Evolutionary conservation across 1,139 yeast genomes (phyloP), one percentile per base, ranked within the genome.

Genomic region (Kodamaea derodonti): DNA sequence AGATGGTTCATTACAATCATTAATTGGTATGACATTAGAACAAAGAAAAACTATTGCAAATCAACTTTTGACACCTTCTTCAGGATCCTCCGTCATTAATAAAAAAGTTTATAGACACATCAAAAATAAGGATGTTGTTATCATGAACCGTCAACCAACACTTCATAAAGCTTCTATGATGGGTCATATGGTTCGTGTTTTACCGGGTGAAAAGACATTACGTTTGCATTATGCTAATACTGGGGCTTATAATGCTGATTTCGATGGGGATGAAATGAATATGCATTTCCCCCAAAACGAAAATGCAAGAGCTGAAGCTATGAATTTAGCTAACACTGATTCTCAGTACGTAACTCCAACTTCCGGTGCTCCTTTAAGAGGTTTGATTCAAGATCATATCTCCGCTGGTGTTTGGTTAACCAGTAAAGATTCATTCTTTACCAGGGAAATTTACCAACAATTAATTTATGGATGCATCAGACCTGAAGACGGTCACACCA

Each of bases 221-320:
- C 79, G 99, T 58, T 73, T 94, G 61, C 99, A 94, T 62, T 94
- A 94, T 62, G 98, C 99, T 49, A 94, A 94, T 60, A 94, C 98
- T 31, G 97, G 97, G 68, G 97, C 98, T 35, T 88, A 88, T 65
- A 94, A 92, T 62, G 98, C 98, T 28, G 99, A 94, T 76, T 94
- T 94, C 54, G 99, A 94, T 68, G 99, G 99, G 70, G 99, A 94
- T 65, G 99, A 94, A 70, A 94, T 94, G 99, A 94, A 94, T 60
- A 84, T 94, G 97, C 99, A 94, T 67, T 92, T 94, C 72, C 99
- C 99, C 20, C 99, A 94, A 67, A 90, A 86, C 61, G 97, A 92
- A 67, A 87, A 87, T 51, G 98, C 98, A 11, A 82, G 92, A 54
- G 94, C 98, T 20, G 99, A 94, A 67, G 98, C 98, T 3, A 72